These are phyloP conservation scores for Neocatenulostroma microsporum DNA, from an alignment of 2,329 filamentous ascomycete species.

Conservation along the genomic window DNA sequence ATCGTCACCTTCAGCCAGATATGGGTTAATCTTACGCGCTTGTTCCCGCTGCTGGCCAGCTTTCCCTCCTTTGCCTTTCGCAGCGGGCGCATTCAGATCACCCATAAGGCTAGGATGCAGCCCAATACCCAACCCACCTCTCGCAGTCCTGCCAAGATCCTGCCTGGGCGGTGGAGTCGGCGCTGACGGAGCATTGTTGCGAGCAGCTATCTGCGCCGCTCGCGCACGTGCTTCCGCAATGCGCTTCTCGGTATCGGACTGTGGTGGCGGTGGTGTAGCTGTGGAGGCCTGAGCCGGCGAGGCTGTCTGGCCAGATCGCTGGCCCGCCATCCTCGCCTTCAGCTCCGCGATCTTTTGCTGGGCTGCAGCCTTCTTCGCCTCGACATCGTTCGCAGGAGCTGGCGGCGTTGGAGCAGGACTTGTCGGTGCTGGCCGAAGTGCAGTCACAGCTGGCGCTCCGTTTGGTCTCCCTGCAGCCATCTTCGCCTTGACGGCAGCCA, in stretches of 20 bases:
- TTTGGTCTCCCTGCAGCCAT: constrained; percentile 22
- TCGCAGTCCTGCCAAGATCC: constrained; percentile 44
- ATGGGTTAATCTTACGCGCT: constrained; percentile 33
- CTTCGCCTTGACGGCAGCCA: constrained; percentile 30
- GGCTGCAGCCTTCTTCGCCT: constrained; percentile 24
- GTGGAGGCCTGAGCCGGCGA: constrained; percentile 10
- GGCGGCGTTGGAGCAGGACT: constrained; percentile 13
- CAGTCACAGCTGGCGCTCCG: constrained; percentile 10
- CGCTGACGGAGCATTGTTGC: constrained; percentile 10
- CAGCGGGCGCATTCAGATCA: constrained; percentile 35
- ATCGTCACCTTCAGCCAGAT: constrained; percentile 40
- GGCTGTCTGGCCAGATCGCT: constrained; percentile 8
- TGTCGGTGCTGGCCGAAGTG: constrained; percentile 7
- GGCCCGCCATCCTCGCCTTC: constrained; percentile 26
- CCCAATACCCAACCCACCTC: constrained; percentile 65
- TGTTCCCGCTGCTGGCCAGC: constrained; percentile 46
- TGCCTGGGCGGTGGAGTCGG: constrained; percentile 37
- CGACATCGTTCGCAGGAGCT: constrained; percentile 14
- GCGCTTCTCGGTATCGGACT: constrained; percentile 12
- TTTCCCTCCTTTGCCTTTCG: constrained; percentile 37
- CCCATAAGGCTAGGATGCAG: constrained; percentile 66
- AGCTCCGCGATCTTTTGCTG: constrained; percentile 28
- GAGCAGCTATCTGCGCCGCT: constrained; percentile 12
- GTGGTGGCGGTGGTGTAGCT: constrained; percentile 14
- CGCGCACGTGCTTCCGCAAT: constrained; percentile 21